These are phyloP conservation scores for Nicotiana benthamiana DNA, from an alignment of 257 asterid genomes.

Conservation along the genomic window DNA sequence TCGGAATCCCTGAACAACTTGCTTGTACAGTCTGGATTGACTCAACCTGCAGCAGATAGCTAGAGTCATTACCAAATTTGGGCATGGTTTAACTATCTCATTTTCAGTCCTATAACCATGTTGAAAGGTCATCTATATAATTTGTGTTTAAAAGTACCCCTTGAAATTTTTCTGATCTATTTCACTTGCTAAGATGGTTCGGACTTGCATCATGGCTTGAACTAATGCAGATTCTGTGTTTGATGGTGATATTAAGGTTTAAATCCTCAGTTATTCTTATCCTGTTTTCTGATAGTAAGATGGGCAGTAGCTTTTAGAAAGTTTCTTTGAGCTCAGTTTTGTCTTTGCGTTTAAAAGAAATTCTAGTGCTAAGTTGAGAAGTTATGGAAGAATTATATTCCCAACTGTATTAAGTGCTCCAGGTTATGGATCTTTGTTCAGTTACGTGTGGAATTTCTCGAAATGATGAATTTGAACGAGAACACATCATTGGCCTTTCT, in stretches of 20 bases:
- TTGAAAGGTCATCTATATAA: background rate
- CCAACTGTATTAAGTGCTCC: background rate
- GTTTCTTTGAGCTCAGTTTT: background rate
- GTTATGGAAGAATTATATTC: background rate
- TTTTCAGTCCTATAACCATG: background rate
- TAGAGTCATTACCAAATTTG: background rate
- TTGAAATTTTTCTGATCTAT: background rate
- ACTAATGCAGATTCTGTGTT: too few relatives aligned
- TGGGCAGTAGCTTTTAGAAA: background rate
- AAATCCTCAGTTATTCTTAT: background rate
- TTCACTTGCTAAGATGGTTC: background rate
- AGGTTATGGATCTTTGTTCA: background rate
- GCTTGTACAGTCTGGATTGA: background rate
- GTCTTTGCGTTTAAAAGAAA: background rate
- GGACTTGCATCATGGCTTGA: background rate
- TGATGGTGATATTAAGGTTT: background rate
- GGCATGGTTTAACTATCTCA: background rate
- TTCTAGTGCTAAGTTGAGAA: background rate
- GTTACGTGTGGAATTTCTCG: too few relatives aligned
- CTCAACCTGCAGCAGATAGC: background rate
- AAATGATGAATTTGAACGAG: too few relatives aligned
- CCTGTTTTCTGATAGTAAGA: background rate
- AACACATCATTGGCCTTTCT: too few relatives aligned
- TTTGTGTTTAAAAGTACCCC: background rate
- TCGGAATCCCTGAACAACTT: constrained; percentile 4